phyloP scores from a whole-genome alignment of 352 stramenopile genomes.

The Phytophthora ohioensis region DNA sequence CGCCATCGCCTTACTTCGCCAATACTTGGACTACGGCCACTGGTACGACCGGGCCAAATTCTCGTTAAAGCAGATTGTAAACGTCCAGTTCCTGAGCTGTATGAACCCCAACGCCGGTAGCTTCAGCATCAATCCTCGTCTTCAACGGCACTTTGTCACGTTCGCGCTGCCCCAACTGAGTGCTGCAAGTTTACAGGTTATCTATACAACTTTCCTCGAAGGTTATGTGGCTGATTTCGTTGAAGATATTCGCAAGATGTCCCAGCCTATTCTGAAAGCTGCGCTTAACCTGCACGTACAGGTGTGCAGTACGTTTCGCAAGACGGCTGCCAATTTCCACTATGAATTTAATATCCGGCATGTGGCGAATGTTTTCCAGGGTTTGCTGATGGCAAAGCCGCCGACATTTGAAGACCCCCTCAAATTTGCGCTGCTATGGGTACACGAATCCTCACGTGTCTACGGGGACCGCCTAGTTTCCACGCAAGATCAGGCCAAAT shows the following conservation, averaged over 20 bases:
- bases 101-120: conserved; percentile 96
- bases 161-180: conserved; percentile 93
- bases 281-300: conserved; percentile 92
- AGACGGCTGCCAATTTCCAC: conserved; percentile 96
- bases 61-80: conserved; percentile 92
- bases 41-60: conserved; percentile 96
- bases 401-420: conserved; percentile 85
- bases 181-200: conserved; percentile 89
- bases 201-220: conserved; percentile 96
- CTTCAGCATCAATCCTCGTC: conserved; percentile 93
- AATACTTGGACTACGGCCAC: conserved; percentile 96
- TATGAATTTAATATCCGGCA: conserved; percentile 98
- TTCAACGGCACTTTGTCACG: conserved; percentile 96
- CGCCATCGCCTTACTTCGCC: conserved; percentile 93
- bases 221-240: conserved; percentile 95
- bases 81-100: conserved; percentile 95
- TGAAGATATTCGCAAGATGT: conserved; percentile 92
- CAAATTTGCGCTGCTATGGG: conserved; percentile 95
- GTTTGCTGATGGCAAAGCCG: conserved; percentile 91
- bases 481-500: conserved; percentile 83
- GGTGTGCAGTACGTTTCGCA: conserved; percentile 85
- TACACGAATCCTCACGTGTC: conserved; percentile 96
- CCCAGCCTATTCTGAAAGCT: conserved; percentile 83
- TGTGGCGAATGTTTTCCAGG: conserved; percentile 95
- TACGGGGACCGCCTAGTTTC: conserved; percentile 95